Evolutionary conservation across 1,139 yeast species (phyloP), one percentile per base, ranked within the genome.

Genomic region (Magnusiomyces suaveolens): DNA sequence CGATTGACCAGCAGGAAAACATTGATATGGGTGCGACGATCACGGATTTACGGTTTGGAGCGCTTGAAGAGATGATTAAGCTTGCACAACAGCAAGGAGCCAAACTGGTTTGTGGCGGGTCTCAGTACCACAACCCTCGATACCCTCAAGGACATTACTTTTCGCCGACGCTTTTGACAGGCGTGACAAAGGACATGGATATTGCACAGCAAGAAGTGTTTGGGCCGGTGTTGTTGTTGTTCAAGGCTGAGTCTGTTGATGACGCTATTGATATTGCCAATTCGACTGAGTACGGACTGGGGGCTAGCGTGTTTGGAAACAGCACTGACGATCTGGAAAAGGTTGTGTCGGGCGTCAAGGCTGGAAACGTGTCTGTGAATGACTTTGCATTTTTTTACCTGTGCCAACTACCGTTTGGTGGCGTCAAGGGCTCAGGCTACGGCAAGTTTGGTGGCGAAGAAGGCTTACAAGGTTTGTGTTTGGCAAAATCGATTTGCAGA

Each of bases 401-500:
- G 36, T 92, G 97, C 60, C 97, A 92, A 71, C 76, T 90, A 62
- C 98, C 98, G 43, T 92, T 92, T 72, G 98, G 98, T 54, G 98
- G 98, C 32, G 80, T 80, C 36, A 84, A 84, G 62, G 92, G 90
- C 52, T 86, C 96, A 8, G 98, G 98, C 0, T 92, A 88, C 65
- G 97, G 97, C 54, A 90, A 89, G 67, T 92, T 92, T 72, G 96
- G 96, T 32, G 97, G 98, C 43, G 95, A 85, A 66, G 98, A 92
- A 74, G 98, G 97, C 1, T 74, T 92, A 43, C 79, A 88, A 47
- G 97, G 96, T 0, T 74, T 92, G 48, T 90, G 97, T 67, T 76
- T 82, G 56, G 86, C 88, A 54, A 92, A 92, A 67, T 82, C 94
- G 48, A 79, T 92, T 3, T 89, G 96, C 56, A 84, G 80, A 75